These are phyloP conservation scores for Puccinia coronata DNA, from an alignment of 1,284 basidiomycete species.

Conservation along the genomic window DNA sequence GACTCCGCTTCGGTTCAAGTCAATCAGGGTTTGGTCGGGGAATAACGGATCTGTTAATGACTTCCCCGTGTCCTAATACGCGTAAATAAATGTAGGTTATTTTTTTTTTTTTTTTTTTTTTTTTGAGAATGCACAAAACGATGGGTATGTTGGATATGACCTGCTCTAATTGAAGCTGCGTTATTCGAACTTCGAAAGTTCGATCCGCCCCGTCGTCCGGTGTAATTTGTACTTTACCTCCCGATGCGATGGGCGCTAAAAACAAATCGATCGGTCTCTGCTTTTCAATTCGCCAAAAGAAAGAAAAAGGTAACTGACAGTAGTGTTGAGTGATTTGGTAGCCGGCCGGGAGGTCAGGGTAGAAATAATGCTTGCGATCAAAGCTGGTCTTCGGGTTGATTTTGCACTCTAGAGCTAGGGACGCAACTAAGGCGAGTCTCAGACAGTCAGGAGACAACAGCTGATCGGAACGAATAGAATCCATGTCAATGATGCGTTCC, in stretches of 20 bases:
- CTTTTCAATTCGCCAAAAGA: slow-evolving; percentile 16
- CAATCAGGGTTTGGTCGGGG: slow-evolving; percentile 67
- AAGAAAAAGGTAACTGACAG: slow-evolving; percentile 61
- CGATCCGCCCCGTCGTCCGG: slow-evolving; percentile 57
- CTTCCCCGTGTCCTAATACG: slow-evolving; percentile 84
- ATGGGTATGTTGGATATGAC: slow-evolving; percentile 60
- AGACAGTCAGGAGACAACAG: slow-evolving; percentile 58
- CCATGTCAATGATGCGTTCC: neutral
- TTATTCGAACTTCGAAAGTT: slow-evolving; percentile 68
- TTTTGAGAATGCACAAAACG: neutral
- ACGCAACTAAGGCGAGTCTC: slow-evolving; percentile 76
- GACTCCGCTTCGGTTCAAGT: slow-evolving; percentile 85
- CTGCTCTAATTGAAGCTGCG: slow-evolving; percentile 95
- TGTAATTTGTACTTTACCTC: slow-evolving; percentile 67
- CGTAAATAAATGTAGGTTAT: neutral
- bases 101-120: too few relatives aligned
- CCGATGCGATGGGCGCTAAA: slow-evolving; percentile 75
- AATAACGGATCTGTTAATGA: slow-evolving; percentile 69
- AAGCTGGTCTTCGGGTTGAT: slow-evolving; percentile 78
- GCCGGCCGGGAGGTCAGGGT: slow-evolving; percentile 87
- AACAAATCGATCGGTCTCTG: neutral
- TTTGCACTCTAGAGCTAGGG: slow-evolving; percentile 74
- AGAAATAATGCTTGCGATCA: slow-evolving; percentile 98
- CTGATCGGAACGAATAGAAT: neutral
- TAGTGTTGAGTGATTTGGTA: slow-evolving; percentile 98